Base-by-base conservation (phyloP, 371 early-diverging fungal species). In the Zancudomyces culisetae region DNA sequence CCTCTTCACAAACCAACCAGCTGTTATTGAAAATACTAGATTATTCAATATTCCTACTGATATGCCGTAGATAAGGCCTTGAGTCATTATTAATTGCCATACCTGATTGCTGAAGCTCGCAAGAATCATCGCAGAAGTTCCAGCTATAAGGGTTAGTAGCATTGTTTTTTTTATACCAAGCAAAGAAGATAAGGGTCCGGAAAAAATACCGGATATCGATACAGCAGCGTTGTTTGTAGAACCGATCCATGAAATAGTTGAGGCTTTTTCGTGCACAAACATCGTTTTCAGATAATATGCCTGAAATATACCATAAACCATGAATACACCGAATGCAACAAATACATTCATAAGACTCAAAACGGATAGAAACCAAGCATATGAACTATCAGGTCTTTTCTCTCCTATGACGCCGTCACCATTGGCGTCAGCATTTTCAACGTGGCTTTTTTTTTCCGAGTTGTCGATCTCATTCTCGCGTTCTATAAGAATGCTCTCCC, bases 1-100 rank as follows among this genome's bases (percentile, higher is more conserved):
- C 29, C 69, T 58, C 24, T 70, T 71, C n/a, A 52, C 55, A 61
- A 87, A 89, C 83, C 83, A 89, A 0, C 81, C 71, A 1, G 83
- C 29, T 2, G 79, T 74, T 3, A 80, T 72, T 6, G 75, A 64
- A 13, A 81, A 59, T 42, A 76, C 77, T 1, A 84, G 79, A 29
- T 83, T 76, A 67, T 75, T 80, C 3, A 79, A 53, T 42, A 88
- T 62, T 0, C 78, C 72, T 2, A 73, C 68, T 12, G 84, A 82
- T 29, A 80, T 55, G 0, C 84, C 84, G 52, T 76, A 75, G 18
- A 80, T 29, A 1, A 83, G 56, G 23, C 84, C 83, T 49, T 82
- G 83, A 0, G 80, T 78, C 42, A 82, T 46, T 28, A 72, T 73
- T 24, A 82, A 52, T 27, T 81, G 79, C 81, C 82, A 82, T 0